Conservation (phyloP, 192 early-diverging fungal genomes). For the Radiomyces spectabilis region DNA sequence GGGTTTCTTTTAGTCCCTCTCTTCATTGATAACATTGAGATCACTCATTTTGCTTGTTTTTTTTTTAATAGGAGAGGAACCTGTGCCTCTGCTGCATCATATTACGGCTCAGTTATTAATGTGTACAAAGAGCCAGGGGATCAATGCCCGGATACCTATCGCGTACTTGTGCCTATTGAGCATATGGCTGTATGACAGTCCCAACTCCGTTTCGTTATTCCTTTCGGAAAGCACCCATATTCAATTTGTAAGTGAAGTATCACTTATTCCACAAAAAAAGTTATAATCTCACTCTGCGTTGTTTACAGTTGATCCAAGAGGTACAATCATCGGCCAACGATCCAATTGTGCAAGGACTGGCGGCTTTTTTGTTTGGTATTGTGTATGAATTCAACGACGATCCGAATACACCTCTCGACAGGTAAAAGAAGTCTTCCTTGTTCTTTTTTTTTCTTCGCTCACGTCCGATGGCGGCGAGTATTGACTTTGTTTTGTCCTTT, state of each 20-base stretch:
- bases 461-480: neutral
- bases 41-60: no score
- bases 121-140: slow-evolving; percentile 51
- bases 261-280: neutral
- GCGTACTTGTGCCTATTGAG: slow-evolving; percentile 75
- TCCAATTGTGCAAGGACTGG: slow-evolving; percentile 82
- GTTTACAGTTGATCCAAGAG: slow-evolving; percentile 76
- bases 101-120: slow-evolving; percentile 67
- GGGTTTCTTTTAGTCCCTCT: neutral
- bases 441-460: neutral
- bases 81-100: slow-evolving; percentile 83
- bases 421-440: slow-evolving; percentile 5
- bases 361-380: slow-evolving; percentile 80
- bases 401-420: slow-evolving; percentile 56
- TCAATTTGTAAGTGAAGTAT: slow-evolving; percentile 64
- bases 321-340: slow-evolving; percentile 84
- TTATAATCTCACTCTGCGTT: neutral
- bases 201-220: slow-evolving; percentile 72
- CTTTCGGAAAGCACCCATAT: slow-evolving; percentile 85
- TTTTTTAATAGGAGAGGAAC: slow-evolving; percentile 51
- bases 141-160: slow-evolving; percentile 63
- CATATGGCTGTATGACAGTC: slow-evolving; percentile 81
- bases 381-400: slow-evolving; percentile 88
- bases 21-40: neutral
- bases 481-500: neutral